Evolutionary conservation across 2,329 filamentous ascomycete species (phyloP).

Genomic region (Tolypocladium tropicale): DNA sequence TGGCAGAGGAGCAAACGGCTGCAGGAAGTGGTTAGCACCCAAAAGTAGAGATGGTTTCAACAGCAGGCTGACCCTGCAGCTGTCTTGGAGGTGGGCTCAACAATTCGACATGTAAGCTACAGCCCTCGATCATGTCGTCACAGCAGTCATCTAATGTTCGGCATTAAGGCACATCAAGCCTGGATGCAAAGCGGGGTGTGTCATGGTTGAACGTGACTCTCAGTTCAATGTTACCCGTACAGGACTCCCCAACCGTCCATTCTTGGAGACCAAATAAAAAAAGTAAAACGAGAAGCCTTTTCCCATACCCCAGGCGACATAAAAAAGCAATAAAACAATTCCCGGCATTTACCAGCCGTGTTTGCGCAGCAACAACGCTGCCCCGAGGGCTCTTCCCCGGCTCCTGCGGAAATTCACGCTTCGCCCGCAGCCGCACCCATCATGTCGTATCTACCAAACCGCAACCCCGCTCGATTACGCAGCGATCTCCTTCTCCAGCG

Average conservation of each 20-base stretch:
- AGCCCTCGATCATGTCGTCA: too few relatives aligned
- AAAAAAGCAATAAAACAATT: neutral
- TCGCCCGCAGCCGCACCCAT: neutral
- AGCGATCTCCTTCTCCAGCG: slow-evolving; percentile 13
- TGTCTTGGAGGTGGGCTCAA: too few relatives aligned
- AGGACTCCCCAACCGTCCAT: neutral
- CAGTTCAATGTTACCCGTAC: neutral
- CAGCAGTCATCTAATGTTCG: too few relatives aligned
- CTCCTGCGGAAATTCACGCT: neutral
- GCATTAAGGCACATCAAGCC: too few relatives aligned
- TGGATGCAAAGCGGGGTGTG: neutral
- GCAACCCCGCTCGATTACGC: neutral
- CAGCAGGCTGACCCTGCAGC: too few relatives aligned
- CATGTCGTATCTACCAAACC: neutral
- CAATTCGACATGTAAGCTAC: too few relatives aligned
- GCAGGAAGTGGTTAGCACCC: too few relatives aligned
- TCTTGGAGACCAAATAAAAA: neutral
- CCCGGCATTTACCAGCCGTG: neutral
- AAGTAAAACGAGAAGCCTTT: too few relatives aligned
- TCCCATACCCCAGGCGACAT: neutral
- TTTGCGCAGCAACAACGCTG: neutral
- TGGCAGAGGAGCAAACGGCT: too few relatives aligned
- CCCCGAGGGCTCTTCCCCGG: neutral
- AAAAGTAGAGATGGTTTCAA: too few relatives aligned
- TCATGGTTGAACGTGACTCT: neutral